Percentiles rank a stretch among this genome's conserved stretches.
phyloP scores from a whole-genome alignment of 2,329 filamentous ascomycete species.

The Fusarium sp. region DNA sequence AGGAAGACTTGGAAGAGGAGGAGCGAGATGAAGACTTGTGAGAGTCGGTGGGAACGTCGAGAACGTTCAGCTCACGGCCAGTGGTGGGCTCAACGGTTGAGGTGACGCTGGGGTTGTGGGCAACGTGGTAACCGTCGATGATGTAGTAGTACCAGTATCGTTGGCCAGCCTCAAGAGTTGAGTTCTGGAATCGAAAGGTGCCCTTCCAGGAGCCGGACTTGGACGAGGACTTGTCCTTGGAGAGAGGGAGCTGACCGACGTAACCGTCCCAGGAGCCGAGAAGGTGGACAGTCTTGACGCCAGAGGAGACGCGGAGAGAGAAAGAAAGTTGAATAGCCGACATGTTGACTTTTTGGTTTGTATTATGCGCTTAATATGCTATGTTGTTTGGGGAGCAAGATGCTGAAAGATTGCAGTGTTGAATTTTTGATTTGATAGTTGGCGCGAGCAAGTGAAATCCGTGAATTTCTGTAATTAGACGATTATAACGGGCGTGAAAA shows the following conservation, averaged over 20 bases:
- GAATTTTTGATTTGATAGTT: conserved; percentile 49
- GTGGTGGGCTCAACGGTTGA: conserved; percentile 96
- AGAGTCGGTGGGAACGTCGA: conserved; percentile 79
- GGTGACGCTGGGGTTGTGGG: conserved; percentile 91
- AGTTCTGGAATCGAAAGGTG: conserved; percentile 93
- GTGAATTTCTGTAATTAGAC: conserved; percentile 59
- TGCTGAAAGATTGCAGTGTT: conserved; percentile 33
- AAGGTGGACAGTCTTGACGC: conserved; percentile 97
- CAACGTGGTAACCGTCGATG: conserved; percentile 98
- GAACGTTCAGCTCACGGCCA: conserved; percentile 95
- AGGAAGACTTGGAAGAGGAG: conserved; percentile 58
- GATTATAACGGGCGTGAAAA: conserved; percentile 48
- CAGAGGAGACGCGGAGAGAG: conserved; percentile 92
- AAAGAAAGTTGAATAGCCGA: conserved; percentile 94
- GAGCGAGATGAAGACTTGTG: conserved; percentile 55
- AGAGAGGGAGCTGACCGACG: conserved; percentile 90
- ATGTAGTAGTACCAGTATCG: conserved; percentile 99
- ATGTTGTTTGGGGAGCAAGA: conserved; percentile 50
- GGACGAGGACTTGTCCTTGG: conserved; percentile 83
- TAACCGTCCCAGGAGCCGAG: conserved; percentile 99
- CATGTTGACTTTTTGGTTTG: conserved; percentile 72
- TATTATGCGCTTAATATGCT: conserved; percentile 36
- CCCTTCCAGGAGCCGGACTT: conserved; percentile 95
- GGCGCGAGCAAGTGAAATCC: conserved; percentile 68
- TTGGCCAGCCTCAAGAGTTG: conserved; percentile 85